Base-by-base conservation (phyloP, 768 basidiomycete species). In the Xerocomellus dryophilus region DNA sequence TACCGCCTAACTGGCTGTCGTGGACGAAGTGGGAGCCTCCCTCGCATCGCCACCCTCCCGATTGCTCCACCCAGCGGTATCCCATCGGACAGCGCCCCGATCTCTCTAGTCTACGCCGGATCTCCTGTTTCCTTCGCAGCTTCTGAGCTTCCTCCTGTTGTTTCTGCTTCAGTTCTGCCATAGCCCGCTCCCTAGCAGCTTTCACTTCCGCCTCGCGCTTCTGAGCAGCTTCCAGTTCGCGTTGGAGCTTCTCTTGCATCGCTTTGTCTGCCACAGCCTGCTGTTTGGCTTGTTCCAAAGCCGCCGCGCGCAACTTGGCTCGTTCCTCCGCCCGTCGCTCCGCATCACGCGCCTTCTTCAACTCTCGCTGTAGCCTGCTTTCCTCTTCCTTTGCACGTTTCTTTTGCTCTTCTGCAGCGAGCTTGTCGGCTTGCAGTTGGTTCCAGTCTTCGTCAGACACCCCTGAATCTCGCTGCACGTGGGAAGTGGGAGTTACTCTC, bases 71-170 rank as follows among this genome's bases (percentile, higher is more conserved):
- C 82, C 81, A 83, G 9, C 18, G 60, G 52, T 58, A 83, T 1
- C 81, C 81, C 20, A 57, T 66, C 4, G 64, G 61, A 57, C 85
- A 86, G 2, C 78, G 64, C 0, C 85, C 84, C 71, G 84, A 77
- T 1, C 49, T 23, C 1, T 74, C 67, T 15, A 83, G 58, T 48
- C 70, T 77, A 31, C 49, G 54, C 65, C 79, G 84, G 5, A 68
- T 73, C 17, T 62, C 56, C 2, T 59, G 50, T 45, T 73, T 64
- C 34, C 59, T 54, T 11, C 21, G 45, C 35, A 21, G 12, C 42
- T 32, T 59, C 58, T 67, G 42, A 57, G 58, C 71, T 52, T 83
- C 83, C 51, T 76, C 63, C 50, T 66, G 53, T 51, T 64, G 66
- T 48, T 69, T 61, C 54, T 52, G 61, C 57, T 64, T 69, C 50